Base-by-base conservation (phyloP, 1,284 basidiomycete genomes). In the Austroboletus novae-zelandiae region DNA sequence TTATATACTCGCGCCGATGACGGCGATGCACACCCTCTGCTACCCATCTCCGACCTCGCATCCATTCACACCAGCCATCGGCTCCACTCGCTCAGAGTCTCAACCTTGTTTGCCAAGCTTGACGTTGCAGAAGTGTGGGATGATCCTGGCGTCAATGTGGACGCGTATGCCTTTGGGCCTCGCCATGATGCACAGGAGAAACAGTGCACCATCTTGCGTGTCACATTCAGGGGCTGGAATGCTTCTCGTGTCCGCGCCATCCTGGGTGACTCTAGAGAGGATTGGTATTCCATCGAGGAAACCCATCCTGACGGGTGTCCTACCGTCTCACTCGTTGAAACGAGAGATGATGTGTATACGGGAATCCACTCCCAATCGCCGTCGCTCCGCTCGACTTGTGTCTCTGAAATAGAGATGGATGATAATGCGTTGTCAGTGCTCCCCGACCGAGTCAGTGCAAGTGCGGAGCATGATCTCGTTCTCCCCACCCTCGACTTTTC, bases 281-380 rank as follows among this genome's bases (percentile, higher is more conserved):
- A 83, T 0, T 90, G 88, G 87, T 90, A 86, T 68, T 72, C 76
- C 0, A 62, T 89, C 11, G 80, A 86, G 60, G 86, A 89, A 66
- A 70, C 75, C 2, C 54, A 64, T 36, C 37, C 9, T 1, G 43
- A 55, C 9, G 51, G 17, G 14, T 50, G 7, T 18, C 53, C 54
- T 23, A 41, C 45, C 11, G 45, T 43, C n/a, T 20, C 11, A 2
- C 34, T 43, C 9, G 29, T 34, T 23, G 10, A 6, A 17, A 36
- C 4, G 10, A 49, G 35, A 6, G 47, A 52, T 2, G 17, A 37
- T 40, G 15, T 10, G 9, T 34, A 40, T 8, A 18, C 45, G 23
- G 20, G 36, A 5, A 17, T 11, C 1, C 43, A 0, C 20, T 8
- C 41, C 1, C 42, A 46, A 30, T 50, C 47, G 0, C 37, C 40